Percentiles rank a stretch among this genome's conserved stretches.
Evolutionary conservation across 2,329 filamentous ascomycete genomes (phyloP).

Genomic region (Cladophialophora yegresii): DNA sequence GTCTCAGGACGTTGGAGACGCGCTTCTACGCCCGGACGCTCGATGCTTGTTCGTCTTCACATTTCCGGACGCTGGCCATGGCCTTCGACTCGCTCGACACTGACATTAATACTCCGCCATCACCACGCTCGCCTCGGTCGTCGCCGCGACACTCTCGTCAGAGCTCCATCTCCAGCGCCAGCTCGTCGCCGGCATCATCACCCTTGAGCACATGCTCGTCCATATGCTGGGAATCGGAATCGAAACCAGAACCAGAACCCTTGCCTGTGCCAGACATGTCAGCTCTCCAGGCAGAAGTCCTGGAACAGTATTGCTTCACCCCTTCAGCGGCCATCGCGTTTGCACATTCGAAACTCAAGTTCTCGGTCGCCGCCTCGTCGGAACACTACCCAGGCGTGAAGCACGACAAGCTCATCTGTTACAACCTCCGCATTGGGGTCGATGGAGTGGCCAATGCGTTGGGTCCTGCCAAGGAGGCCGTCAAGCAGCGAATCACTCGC

Average conservation of each 20-base stretch:
- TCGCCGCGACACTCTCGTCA: slow-evolving; percentile 24
- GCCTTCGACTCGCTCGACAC: slow-evolving; percentile 30
- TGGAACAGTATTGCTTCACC: slow-evolving; percentile 32
- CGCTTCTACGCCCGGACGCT: slow-evolving; percentile 31
- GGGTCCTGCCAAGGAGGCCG: slow-evolving; percentile 29
- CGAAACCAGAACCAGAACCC: slow-evolving; percentile 16
- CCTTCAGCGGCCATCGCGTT: slow-evolving; percentile 30
- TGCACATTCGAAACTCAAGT: slow-evolving; percentile 29
- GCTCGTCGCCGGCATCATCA: slow-evolving; percentile 11
- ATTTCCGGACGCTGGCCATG: slow-evolving; percentile 31
- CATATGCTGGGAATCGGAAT: slow-evolving; percentile 7
- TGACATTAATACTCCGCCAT: slow-evolving; percentile 32
- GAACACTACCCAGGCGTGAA: slow-evolving; percentile 28
- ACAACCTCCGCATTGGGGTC: slow-evolving; percentile 30
- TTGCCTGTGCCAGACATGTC: slow-evolving; percentile 27
- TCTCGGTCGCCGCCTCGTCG: slow-evolving; percentile 30
- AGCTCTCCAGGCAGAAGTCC: slow-evolving; percentile 26
- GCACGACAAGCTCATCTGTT: slow-evolving; percentile 32
- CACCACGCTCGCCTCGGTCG: slow-evolving; percentile 26
- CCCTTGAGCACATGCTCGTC: slow-evolving; percentile 16
- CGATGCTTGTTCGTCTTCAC: slow-evolving; percentile 26
- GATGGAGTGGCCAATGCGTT: slow-evolving; percentile 28
- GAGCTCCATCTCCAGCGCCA: slow-evolving; percentile 26
- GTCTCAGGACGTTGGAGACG: slow-evolving; percentile 29
- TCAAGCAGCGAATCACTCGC: slow-evolving; percentile 24